phyloP scores from a whole-genome alignment of 108 stramenopile genomes.

The Cyclotella kingstonii region DNA sequence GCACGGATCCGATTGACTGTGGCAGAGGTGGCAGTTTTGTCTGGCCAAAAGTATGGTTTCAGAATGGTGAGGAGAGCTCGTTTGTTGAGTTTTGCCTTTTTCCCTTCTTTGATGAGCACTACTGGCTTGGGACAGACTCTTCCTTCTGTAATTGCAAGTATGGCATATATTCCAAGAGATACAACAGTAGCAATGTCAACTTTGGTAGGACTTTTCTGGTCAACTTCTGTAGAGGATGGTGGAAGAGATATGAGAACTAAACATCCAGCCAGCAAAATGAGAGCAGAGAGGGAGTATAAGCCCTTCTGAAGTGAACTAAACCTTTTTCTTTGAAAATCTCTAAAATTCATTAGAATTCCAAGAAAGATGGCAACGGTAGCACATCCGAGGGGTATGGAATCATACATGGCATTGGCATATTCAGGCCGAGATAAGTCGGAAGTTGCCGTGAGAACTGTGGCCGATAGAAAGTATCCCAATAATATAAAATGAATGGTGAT shows the following conservation, averaged over 20 bases:
- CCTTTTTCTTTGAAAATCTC: conserved; percentile 42
- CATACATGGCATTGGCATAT: conserved; percentile 41
- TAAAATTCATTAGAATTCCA: conserved; percentile 33
- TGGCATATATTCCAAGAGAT: conserved; percentile 32
- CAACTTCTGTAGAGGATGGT: conserved; percentile 20
- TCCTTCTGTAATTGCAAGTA: conserved; percentile 52
- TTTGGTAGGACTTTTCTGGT: conserved; percentile 12
- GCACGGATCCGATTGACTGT: conserved; percentile 82
- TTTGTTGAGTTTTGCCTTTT: conserved; percentile 50
- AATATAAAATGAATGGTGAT: conserved; percentile 11
- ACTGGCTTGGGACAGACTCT: conserved; percentile 46
- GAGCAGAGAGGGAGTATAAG: conserved; percentile 36
- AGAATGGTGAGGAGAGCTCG: conserved; percentile 62
- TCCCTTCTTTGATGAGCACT: conserved; percentile 27
- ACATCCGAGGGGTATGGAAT: conserved; percentile 40
- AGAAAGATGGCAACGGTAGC: conserved; percentile 28
- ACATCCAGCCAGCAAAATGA: conserved; percentile 47
- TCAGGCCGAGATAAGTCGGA: conserved; percentile 7
- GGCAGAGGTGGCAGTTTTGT: conserved; percentile 77
- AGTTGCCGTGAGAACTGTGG: conserved; percentile 36
- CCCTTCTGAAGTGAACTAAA: conserved; percentile 40
- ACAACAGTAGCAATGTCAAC: conserved; percentile 42
- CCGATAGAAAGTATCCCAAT: conserved; percentile 34
- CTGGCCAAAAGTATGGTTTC: conserved; percentile 97
- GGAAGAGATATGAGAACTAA: conserved; percentile 41